Base-by-base conservation (phyloP, 2,329 filamentous ascomycete genomes). In the Nemania bipapillata region DNA sequence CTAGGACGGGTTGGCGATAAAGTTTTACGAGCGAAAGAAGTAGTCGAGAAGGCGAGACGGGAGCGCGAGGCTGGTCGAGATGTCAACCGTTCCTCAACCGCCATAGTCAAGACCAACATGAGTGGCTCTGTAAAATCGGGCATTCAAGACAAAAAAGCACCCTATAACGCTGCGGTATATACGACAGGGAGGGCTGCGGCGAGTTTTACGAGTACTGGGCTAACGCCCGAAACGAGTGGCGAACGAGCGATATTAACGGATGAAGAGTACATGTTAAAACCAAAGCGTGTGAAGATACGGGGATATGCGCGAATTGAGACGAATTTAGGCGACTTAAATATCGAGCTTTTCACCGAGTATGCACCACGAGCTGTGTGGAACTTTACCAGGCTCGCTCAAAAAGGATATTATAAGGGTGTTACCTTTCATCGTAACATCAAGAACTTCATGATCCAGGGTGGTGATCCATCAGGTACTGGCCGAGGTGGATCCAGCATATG, bases 401-500 rank as follows among this genome's bases (percentile, higher is more conserved):
- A 91, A 73, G 95, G 95, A 0, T 97, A 97, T 81, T 99, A 98
- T 83, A 89, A 89, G 59, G 88, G 88, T 71, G 90, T 97, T 1
- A 80, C 86, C 12, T 99, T 99, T 78, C 96, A 99, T 80, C 90
- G 96, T 70, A 97, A 96, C 79, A 97, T 99, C 75, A 90, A 90
- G 66, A 93, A 92, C 74, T 99, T 99, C 79, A 99, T 99, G 96
- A 92, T 99, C 45, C 96, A 99, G 79, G 95, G 95, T 50, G 96
- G 96, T 42, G 96, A 99, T 78, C 96, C 96, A 0, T 93, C 93
- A 0, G 95, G 95, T 0, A 97, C 94, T 0, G 96, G 96, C 1
- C 88, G 93, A 69, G 96, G 96, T n/a, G 96, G 96, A 0, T 84
- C 89, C 56, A 96, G 92, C 76, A 90, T 97, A 68, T 99, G 96